Conservation (phyloP, 805 yeast genomes). For the Pachysolen tannophilus region DNA sequence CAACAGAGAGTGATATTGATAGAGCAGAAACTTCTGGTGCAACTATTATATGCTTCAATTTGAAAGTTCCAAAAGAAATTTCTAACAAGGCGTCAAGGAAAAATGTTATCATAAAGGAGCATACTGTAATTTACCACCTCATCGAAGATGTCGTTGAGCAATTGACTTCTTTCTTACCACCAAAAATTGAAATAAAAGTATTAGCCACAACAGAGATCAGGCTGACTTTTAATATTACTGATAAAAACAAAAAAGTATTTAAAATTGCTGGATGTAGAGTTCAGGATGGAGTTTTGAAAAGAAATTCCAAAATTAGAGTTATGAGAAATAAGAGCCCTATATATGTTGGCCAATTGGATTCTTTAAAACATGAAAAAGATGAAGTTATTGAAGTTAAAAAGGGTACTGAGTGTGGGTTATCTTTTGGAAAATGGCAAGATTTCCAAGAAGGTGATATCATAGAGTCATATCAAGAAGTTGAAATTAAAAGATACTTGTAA, state of each 20-base stretch:
- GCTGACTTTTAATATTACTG: constrained; percentile 63
- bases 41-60: constrained; percentile 69
- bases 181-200: constrained; percentile 58
- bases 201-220: constrained; percentile 62
- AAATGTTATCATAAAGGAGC: constrained; percentile 52
- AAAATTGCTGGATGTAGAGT: constrained; percentile 88
- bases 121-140: constrained; percentile 79
- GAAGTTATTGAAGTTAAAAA: constrained; percentile 70
- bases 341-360: constrained; percentile 40
- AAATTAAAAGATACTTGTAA: constrained; percentile 44
- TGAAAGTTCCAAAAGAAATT: constrained; percentile 58
- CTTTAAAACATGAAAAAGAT: constrained; percentile 76
- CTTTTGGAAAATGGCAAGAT: constrained; percentile 59
- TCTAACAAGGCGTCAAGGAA: constrained; percentile 45
- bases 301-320: constrained; percentile 37
- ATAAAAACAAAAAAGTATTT: constrained; percentile 44
- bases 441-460: constrained; percentile 72
- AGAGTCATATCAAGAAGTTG: constrained; percentile 63
- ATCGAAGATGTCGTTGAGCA: constrained; percentile 74
- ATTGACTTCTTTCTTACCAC: constrained; percentile 52
- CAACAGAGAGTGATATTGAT: constrained; percentile 58
- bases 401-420: constrained; percentile 87
- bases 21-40: constrained; percentile 69
- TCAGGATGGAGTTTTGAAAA: constrained; percentile 53
- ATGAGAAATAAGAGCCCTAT: constrained; percentile 22